Conservation (phyloP, 768 basidiomycete species). For the Coprinopsis marcescibilis region DNA sequence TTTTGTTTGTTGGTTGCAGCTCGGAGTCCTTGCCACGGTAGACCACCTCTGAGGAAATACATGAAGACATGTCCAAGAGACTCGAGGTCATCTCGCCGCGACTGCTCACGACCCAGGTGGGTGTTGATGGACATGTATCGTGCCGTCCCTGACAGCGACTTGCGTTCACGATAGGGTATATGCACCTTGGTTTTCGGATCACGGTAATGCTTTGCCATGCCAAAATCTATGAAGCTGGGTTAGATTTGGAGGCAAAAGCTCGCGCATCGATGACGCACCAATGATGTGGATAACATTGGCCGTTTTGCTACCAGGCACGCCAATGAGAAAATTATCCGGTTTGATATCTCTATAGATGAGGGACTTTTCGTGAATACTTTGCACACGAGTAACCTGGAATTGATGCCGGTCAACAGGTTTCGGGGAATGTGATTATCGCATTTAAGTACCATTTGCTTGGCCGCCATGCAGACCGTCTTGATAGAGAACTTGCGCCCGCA, state of each 20-base stretch:
- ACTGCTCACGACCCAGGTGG: conserved; percentile 92
- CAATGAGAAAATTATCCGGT: conserved; percentile 98
- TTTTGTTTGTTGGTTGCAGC: conserved; percentile 99
- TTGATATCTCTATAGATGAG: conserved; percentile 99
- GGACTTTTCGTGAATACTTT: conserved; percentile 97
- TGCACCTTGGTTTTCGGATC: conserved; percentile 97
- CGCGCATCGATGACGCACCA: conserved; percentile 42
- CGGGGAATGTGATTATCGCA: not conserved
- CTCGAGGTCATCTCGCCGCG: conserved; percentile 92
- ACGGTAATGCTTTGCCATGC: conserved; percentile 99
- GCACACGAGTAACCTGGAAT: conserved; percentile 90
- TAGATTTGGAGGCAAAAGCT: conserved; percentile 8
- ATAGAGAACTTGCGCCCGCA: conserved; percentile 96
- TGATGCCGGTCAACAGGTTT: conserved; percentile 6
- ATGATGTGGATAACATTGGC: conserved; percentile 87
- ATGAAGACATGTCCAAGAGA: conserved; percentile 98
- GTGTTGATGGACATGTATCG: conserved; percentile 99
- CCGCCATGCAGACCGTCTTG: conserved; percentile 99
- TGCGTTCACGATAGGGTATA: conserved; percentile 98
- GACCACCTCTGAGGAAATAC: conserved; percentile 94
- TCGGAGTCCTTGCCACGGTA: conserved; percentile 97
- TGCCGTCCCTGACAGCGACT: conserved; percentile 93
- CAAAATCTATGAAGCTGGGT: conserved; percentile 63
- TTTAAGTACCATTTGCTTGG: conserved; percentile 86
- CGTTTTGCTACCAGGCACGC: conserved; percentile 84